Base-by-base conservation (phyloP, 345 rosid species). In the Cardamine occulta region DNA sequence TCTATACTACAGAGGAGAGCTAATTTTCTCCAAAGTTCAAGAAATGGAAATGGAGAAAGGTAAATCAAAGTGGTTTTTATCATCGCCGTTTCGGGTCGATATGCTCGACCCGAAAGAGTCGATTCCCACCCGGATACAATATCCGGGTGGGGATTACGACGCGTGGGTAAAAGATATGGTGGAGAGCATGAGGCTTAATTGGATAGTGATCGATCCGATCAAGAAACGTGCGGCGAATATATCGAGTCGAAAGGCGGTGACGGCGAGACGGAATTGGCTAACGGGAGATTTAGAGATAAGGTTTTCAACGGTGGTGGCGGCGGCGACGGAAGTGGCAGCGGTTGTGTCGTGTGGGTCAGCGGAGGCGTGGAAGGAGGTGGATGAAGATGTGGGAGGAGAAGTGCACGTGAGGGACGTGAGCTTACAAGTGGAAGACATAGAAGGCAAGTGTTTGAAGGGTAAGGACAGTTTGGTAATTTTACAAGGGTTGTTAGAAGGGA, bases 361-460 rank as follows among this genome's bases (percentile, higher is more conserved):
- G 75, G 84, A 78, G 42, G 68, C 81, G 54, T 84, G 82, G 81
- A 80, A 72, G 9, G 78, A 85, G n/a, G 77, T 85, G 63, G 90
- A 76, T 70, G 94, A 86, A n/a, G 82, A 85, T 28, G 90, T 76
- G 56, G 94, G 88, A 51, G 91, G 82, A 15, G 94, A 68, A 53
- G 78, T 88, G 83, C 81, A 85, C 66, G 93, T 88, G 91, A 80
- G 83, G 67, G 97, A 91, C 54, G 82, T 84, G 81, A 83, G 89
- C 65, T 40, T 93, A 79, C 85, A 74, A 70, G 83, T 85, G 73
- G 90, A 88, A 86, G 97, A 91, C 81, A 84, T 87, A 86, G 94
- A 89, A 21, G 96, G 97, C 35, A 91, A 77, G 62, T 75, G 69
- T 15, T 29, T 93, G 85, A 85, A 12, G n/a, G 97, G 98, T 64